Evolutionary conservation across 164 flowering plant species (phyloP).

Genomic region (Sextonia rubra): DNA sequence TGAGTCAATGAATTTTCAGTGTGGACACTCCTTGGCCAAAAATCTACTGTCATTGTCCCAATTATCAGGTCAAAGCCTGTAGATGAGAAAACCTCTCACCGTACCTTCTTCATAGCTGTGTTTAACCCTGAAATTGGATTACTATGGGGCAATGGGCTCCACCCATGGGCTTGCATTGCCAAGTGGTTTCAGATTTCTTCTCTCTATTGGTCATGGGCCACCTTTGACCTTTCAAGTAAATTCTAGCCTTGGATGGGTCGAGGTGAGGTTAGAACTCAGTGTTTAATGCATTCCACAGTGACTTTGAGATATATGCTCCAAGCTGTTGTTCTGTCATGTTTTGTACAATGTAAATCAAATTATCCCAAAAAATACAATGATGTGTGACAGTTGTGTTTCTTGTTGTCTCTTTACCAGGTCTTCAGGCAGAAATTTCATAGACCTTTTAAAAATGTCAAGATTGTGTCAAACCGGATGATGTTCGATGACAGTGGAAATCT

Average conservation of each 20-base stretch:
- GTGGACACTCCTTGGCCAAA: too few species aligned
- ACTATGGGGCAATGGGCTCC: too few species aligned
- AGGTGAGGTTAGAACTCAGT: not conserved
- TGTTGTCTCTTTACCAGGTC: slow-evolving; percentile 42
- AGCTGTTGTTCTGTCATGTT: not conserved
- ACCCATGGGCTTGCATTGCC: too few species aligned
- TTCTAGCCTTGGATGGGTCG: not conserved
- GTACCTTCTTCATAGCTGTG: too few species aligned
- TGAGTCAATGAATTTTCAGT: too few species aligned
- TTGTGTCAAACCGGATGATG: slow-evolving; percentile 82
- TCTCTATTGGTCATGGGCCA: not conserved
- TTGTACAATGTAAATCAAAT: not conserved
- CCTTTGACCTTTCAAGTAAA: not conserved
- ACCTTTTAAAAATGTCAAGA: slow-evolving; percentile 71
- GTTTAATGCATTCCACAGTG: not conserved
- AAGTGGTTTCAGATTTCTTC: too few species aligned
- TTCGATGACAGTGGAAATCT: slow-evolving; percentile 65
- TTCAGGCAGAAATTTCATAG: slow-evolving; percentile 79
- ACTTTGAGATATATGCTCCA: not conserved
- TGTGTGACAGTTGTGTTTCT: not conserved
- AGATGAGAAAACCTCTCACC: too few species aligned
- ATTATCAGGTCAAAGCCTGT: too few species aligned
- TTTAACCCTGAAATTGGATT: too few species aligned
- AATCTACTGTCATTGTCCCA: too few species aligned
- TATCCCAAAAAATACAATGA: not conserved